Evolutionary conservation across 768 basidiomycete genomes (phyloP).

Genomic region (Asterophora lycoperdoides): DNA sequence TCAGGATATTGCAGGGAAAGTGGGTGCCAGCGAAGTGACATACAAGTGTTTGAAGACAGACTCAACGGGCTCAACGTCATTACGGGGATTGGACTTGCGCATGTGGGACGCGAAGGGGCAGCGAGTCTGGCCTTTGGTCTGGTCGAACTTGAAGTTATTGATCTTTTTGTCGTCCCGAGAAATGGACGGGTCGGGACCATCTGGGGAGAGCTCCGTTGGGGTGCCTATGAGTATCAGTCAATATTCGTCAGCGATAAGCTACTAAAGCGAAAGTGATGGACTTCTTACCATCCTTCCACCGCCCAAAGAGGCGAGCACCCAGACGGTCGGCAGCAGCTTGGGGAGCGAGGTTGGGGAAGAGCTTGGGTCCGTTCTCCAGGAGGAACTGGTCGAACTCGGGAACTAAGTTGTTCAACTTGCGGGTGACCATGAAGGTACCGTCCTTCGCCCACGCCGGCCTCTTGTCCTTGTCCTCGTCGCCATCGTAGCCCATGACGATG

Average conservation of each 20-base stretch:
- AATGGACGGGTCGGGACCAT: constrained; percentile 8
- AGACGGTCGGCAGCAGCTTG: constrained; percentile 9
- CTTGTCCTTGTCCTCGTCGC: constrained; percentile 12
- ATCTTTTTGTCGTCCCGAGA: constrained; percentile 10
- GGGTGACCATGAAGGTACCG: constrained; percentile 13
- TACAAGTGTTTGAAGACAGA: constrained; percentile 12
- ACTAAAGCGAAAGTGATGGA: neutral
- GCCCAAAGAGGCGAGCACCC: constrained; percentile 20
- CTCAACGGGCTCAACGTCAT: constrained; percentile 11
- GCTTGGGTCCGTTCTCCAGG: constrained; percentile 1
- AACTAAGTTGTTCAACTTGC: constrained; percentile 14
- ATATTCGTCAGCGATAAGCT: neutral
- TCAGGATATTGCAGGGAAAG: neutral
- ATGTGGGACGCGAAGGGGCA: constrained; percentile 19
- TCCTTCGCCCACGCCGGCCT: constrained; percentile 13
- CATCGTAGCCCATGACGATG: constrained; percentile 15
- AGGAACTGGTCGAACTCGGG: constrained; percentile 15
- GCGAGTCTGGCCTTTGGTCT: constrained; percentile 6
- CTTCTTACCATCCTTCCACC: constrained; percentile 14
- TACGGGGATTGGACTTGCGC: constrained; percentile 18
- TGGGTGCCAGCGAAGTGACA: neutral
- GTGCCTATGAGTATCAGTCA: constrained; percentile 11
- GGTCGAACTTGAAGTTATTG: constrained; percentile 23
- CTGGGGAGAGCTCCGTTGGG: constrained; percentile 15
- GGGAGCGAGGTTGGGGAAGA: constrained; percentile 6